Conservation (phyloP, 768 basidiomycete genomes). For the Clitopilus hobsonii region DNA sequence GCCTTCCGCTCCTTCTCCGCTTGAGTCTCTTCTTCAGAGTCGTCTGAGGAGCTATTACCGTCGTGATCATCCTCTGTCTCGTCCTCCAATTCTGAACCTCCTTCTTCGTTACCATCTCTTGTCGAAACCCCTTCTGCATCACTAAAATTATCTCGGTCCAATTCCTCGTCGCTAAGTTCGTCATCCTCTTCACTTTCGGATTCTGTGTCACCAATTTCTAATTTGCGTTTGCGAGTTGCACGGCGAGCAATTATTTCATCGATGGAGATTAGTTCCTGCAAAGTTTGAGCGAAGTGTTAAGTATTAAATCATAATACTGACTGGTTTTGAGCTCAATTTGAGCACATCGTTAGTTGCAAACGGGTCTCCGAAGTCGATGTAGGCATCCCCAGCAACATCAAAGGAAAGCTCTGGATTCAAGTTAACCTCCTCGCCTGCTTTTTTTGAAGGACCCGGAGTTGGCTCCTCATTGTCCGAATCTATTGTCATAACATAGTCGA, state of each 20-base stretch:
- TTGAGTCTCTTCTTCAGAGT: conserved; percentile 52
- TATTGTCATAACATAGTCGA: conserved; percentile 79
- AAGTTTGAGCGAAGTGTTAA: conserved; percentile 6
- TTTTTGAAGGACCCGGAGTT: conserved; percentile 16
- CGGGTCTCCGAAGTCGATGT: conserved; percentile 46
- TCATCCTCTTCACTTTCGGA: no score
- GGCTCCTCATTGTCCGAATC: conserved; percentile 72
- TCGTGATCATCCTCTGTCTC: conserved; percentile 23
- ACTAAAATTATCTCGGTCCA: conserved; percentile 19
- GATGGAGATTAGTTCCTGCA: conserved; percentile 75
- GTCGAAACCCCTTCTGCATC: conserved; percentile 24
- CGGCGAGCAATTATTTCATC: conserved; percentile 86
- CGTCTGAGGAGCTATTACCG: conserved; percentile 27
- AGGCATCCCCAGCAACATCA: conserved; percentile 70
- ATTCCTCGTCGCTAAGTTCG: conserved; percentile 26
- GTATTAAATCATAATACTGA: conserved; percentile 25
- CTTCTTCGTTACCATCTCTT: conserved; percentile 22
- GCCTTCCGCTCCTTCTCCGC: conserved; percentile 75
- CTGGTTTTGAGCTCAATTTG: conserved; percentile 59
- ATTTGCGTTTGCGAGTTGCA: conserved; percentile 62
- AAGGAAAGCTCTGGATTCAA: conserved; percentile 84
- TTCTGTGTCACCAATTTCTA: conserved; percentile 33
- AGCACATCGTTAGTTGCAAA: conserved; percentile 49
- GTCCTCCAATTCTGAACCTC: conserved; percentile 22
- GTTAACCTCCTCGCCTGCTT: conserved; percentile 47